A percentile compares a stretch with the other conserved stretches of the same genome.
Evolutionary conservation across 345 rosid species (phyloP).

Genomic region (Garcia nutans): DNA sequence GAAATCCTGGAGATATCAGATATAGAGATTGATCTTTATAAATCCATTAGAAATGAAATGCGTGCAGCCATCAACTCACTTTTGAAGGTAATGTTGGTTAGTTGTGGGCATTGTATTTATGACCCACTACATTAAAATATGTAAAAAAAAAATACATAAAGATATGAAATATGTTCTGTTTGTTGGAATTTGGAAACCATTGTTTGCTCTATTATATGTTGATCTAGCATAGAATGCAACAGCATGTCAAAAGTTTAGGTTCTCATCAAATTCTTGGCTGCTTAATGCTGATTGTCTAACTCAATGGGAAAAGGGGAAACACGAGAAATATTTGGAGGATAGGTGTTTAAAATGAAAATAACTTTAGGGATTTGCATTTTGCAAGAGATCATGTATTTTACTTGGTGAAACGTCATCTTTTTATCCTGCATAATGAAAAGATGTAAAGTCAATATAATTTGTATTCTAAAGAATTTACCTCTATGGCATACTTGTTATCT

Average conservation of each 20-base stretch:
- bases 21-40: slow-evolving; percentile 61
- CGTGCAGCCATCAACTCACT: slow-evolving; percentile 68
- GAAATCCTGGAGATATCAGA: slow-evolving; percentile 44
- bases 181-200: not conserved
- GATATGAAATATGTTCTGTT: not conserved
- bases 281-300: not conserved
- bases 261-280: not conserved
- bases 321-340: not conserved
- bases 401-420: not conserved
- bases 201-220: not conserved
- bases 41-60: slow-evolving; percentile 64
- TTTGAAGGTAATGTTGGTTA: slow-evolving; percentile 60
- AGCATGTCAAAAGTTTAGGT: not conserved
- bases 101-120: not conserved
- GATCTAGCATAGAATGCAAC: not conserved
- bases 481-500: not conserved
- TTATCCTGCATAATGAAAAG: not conserved
- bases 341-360: not conserved
- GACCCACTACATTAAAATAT: no score
- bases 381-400: not conserved
- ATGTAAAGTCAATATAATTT: no score
- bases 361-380: not conserved
- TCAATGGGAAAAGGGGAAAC: not conserved
- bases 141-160: no score
- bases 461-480: not conserved